A percentile compares a stretch with the other conserved stretches of the same genome.
Evolutionary conservation across 768 basidiomycete genomes (phyloP).

Genomic region (Fomitopsis pulvina): DNA sequence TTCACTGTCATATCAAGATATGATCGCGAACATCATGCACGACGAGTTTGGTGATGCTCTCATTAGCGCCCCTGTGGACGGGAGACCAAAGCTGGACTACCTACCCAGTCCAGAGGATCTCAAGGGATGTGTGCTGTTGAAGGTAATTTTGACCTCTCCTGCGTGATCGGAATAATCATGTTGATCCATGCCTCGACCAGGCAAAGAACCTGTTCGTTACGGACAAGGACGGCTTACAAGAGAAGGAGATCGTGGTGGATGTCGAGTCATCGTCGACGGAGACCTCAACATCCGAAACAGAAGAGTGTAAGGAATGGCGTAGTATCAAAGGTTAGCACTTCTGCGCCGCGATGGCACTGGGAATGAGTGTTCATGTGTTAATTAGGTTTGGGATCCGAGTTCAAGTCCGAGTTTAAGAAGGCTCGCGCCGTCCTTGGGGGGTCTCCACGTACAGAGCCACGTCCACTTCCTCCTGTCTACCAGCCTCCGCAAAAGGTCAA

Average conservation of each 20-base stretch:
- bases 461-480: slow-evolving; percentile 2
- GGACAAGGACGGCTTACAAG: slow-evolving; percentile 27
- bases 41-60: slow-evolving; percentile 52
- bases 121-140: slow-evolving; percentile 73
- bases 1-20: slow-evolving; percentile 68
- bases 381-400: slow-evolving; percentile 18
- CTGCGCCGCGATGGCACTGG: no score
- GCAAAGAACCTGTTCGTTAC: slow-evolving; percentile 71
- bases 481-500: slow-evolving; percentile 38
- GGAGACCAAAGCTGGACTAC: slow-evolving; percentile 36
- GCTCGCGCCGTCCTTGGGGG: slow-evolving; percentile 36
- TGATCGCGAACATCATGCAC: slow-evolving; percentile 68
- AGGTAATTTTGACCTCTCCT: no score
- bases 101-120: slow-evolving; percentile 86
- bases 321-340: slow-evolving; percentile 28
- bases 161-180: no score
- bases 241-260: slow-evolving; percentile 29
- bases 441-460: not conserved
- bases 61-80: slow-evolving; percentile 42
- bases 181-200: no score
- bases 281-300: slow-evolving; percentile 24
- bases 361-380: not conserved
- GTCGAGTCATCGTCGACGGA: slow-evolving; percentile 36
- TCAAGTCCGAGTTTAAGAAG: slow-evolving; percentile 35
- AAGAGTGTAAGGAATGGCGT: slow-evolving; percentile 21